Conservation (phyloP, 2,329 filamentous ascomycete species). For the Colletotrichum coccodes region DNA sequence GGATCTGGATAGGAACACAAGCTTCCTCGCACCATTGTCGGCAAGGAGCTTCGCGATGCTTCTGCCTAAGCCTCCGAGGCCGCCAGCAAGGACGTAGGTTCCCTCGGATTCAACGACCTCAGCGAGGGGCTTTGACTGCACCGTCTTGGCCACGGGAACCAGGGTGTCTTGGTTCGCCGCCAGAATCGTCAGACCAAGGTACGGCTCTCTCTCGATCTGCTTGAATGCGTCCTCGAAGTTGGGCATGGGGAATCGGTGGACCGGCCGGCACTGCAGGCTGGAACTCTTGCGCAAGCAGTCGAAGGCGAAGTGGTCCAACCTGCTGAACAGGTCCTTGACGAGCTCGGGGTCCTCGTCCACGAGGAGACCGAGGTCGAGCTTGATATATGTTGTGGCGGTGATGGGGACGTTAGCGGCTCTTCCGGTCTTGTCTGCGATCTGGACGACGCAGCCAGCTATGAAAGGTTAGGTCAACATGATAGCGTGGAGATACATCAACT, state of each 20-base stretch:
- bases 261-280: slow-evolving; percentile 3
- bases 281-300: neutral
- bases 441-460: slow-evolving; percentile 45
- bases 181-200: slow-evolving; percentile 24
- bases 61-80: slow-evolving; percentile 66
- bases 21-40: slow-evolving; percentile 58
- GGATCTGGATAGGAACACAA: slow-evolving; percentile 65
- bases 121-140: slow-evolving; percentile 37
- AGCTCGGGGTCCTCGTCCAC: slow-evolving; percentile 44
- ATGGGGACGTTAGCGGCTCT: slow-evolving; percentile 26
- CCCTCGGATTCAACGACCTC: slow-evolving; percentile 46
- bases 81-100: slow-evolving; percentile 66
- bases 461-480: slow-evolving; percentile 24
- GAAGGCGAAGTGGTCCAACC: slow-evolving; percentile 25
- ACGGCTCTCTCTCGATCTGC: slow-evolving; percentile 34
- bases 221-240: slow-evolving; percentile 40
- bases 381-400: slow-evolving; percentile 38
- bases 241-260: slow-evolving; percentile 32
- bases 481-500: slow-evolving; percentile 36
- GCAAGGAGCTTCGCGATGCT: slow-evolving; percentile 62
- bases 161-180: slow-evolving; percentile 6
- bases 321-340: slow-evolving; percentile 41
- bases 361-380: slow-evolving; percentile 46
- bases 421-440: slow-evolving; percentile 40
- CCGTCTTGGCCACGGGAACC: slow-evolving; percentile 38